Evolutionary conservation across 139 green algal genomes (phyloP).

Genomic region (Raphidocelis subcapitata): DNA sequence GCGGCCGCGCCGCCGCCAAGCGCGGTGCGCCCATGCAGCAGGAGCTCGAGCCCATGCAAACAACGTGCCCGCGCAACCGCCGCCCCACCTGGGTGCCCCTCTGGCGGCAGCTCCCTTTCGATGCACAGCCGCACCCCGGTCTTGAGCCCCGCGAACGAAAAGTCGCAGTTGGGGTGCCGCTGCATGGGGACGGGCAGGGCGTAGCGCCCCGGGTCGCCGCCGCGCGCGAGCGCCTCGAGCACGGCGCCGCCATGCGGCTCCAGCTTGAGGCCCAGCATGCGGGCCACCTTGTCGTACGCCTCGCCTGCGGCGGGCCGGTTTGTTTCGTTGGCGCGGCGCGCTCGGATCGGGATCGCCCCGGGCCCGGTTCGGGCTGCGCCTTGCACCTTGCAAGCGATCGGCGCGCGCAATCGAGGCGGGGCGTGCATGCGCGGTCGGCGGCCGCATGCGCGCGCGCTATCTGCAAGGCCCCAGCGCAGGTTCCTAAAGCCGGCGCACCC

Average conservation of each 20-base stretch:
- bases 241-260: constrained; percentile 78
- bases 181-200: constrained; percentile 80
- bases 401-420: too few relatives aligned
- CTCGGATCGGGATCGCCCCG: too few relatives aligned
- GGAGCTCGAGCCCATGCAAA: too few relatives aligned
- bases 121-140: constrained; percentile 76
- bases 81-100: neutral
- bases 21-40: too few relatives aligned
- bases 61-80: too few relatives aligned
- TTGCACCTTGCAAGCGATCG: too few relatives aligned
- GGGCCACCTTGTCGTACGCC: constrained; percentile 97
- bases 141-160: constrained; percentile 97
- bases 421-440: too few relatives aligned
- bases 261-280: constrained; percentile 86
- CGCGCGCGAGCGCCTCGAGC: constrained; percentile 69
- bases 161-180: constrained; percentile 82
- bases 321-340: too few relatives aligned
- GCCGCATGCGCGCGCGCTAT: too few relatives aligned
- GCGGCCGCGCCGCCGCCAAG: neutral
- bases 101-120: constrained; percentile 35
- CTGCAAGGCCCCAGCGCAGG: too few relatives aligned
- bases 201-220: constrained; percentile 63
- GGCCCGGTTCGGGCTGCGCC: too few relatives aligned
- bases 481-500: constrained; percentile 42
- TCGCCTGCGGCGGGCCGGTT: constrained; percentile 64